Base-by-base conservation (phyloP, 345 rosid species). In the Linum lewisii region DNA sequence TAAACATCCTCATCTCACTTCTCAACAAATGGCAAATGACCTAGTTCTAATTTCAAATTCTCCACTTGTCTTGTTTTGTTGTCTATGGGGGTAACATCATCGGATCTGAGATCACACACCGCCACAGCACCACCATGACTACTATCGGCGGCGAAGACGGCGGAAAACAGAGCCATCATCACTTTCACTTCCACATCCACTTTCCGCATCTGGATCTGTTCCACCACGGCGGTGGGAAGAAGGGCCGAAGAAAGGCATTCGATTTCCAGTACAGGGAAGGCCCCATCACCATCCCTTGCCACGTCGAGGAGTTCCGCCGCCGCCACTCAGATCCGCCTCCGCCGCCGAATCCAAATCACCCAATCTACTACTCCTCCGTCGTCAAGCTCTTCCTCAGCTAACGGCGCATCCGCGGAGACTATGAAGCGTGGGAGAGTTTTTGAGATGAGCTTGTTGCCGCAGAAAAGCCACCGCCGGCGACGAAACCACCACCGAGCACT, bases 241-340 rank as follows among this genome's bases (percentile, higher is more conserved):
- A 29, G 80, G 71, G 67, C 71, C 86, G 24, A 96, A 95, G 0
- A 91, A 82, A 67, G 98, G 92, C 84, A 71, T 87, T 66, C 50
- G 98, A 94, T 1, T 91, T 87, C 54, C 79, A 81, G 16, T 42
- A 42, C 47, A 96, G 86, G 38, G 63, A 74, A 29, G 98, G 98
- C 1, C 95, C 88, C 14, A 81, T 91, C 72, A 78, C 85, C 3
- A 81, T 91, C 47, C 98, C 98, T 44, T 91, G 96, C 73, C 79
- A 80, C 32, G 88, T 88, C 0, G 83, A 88, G 66, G 82, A 86
- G 69, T 91, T 91, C 52, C 82, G 81, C n/a, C n/a, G n/a, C n/a
- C n/a, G n/a, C n/a, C n/a, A n/a, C n/a, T n/a, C n/a, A n/a, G n/a
- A n/a, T n/a, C n/a, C n/a, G n/a, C n/a, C n/a, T n/a, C n/a, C n/a